These are phyloP conservation scores for Penicillium glabrum DNA, from an alignment of 2,329 filamentous ascomycete species.

Conservation along the genomic window DNA sequence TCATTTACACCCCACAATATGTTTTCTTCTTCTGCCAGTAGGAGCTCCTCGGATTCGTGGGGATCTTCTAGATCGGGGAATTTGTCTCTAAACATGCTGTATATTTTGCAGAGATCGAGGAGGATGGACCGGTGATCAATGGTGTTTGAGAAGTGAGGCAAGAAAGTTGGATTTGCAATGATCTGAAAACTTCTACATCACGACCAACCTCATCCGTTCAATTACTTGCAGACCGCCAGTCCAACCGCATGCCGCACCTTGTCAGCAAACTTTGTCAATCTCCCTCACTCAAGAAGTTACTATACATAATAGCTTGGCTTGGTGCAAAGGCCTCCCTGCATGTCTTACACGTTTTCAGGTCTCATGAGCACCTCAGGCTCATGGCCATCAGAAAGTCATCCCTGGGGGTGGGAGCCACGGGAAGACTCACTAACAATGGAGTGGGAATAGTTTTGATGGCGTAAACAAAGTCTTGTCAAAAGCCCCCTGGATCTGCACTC, in stretches of 20 bases:
- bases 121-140: neutral
- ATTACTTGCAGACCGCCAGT: constrained; percentile 16
- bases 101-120: neutral
- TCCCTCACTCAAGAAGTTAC: neutral
- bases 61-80: neutral
- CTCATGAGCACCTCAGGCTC: constrained; percentile 8
- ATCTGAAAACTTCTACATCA: neutral
- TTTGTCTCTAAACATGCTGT: constrained; percentile 6
- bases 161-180: neutral
- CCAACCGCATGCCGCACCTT: constrained; percentile 1
- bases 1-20: constrained; percentile 2
- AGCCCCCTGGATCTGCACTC: neutral
- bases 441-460: neutral
- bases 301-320: neutral
- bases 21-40: constrained; percentile 16
- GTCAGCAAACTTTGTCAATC: neutral
- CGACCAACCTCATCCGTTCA: neutral
- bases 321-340: constrained; percentile 8
- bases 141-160: neutral
- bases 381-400: neutral
- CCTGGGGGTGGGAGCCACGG: neutral
- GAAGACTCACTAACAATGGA: neutral
- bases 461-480: constrained; percentile 5
- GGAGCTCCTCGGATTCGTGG: constrained; percentile 6
- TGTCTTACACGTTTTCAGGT: constrained; percentile 19